Conservation (phyloP, 2,329 filamentous ascomycete genomes). For the Cercospora nicotianae region DNA sequence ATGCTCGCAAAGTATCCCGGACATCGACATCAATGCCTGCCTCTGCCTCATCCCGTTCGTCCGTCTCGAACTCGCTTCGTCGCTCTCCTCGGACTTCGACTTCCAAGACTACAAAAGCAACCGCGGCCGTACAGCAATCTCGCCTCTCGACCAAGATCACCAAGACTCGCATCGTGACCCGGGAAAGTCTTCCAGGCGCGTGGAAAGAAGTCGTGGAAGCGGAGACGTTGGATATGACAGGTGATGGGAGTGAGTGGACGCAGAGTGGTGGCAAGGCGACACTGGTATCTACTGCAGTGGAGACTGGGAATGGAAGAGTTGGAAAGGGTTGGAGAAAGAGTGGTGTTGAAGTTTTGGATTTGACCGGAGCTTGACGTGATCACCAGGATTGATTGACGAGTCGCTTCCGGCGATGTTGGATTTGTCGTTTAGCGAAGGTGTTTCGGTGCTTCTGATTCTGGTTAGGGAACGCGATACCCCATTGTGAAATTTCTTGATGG, state of each 20-base stretch:
- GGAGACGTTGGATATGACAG: constrained; percentile 34
- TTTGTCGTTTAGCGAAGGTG: constrained; percentile 11
- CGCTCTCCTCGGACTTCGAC: constrained; percentile 13
- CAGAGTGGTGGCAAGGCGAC: constrained; percentile 18
- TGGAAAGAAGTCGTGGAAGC: constrained; percentile 37
- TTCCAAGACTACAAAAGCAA: not conserved
- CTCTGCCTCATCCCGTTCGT: not conserved
- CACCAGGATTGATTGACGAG: not conserved
- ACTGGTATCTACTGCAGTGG: not conserved
- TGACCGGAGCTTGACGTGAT: constrained; percentile 33
- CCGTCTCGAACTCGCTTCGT: not conserved
- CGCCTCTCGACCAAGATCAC: constrained; percentile 4
- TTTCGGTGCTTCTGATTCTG: not conserved
- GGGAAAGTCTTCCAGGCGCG: constrained; percentile 36
- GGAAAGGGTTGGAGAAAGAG: constrained; percentile 35
- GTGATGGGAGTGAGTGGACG: constrained; percentile 30
- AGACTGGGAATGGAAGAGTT: not conserved
- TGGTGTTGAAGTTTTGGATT: constrained; percentile 40
- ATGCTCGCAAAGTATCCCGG: not conserved
- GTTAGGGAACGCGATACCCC: not conserved
- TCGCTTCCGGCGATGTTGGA: not conserved
- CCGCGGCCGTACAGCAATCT: not conserved
- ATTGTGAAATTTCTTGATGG: not conserved
- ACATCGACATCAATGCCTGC: not conserved
- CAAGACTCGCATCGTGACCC: constrained; percentile 33